Base-by-base conservation (phyloP, 352 stramenopile species). In the Halophytophthora polymorphica region DNA sequence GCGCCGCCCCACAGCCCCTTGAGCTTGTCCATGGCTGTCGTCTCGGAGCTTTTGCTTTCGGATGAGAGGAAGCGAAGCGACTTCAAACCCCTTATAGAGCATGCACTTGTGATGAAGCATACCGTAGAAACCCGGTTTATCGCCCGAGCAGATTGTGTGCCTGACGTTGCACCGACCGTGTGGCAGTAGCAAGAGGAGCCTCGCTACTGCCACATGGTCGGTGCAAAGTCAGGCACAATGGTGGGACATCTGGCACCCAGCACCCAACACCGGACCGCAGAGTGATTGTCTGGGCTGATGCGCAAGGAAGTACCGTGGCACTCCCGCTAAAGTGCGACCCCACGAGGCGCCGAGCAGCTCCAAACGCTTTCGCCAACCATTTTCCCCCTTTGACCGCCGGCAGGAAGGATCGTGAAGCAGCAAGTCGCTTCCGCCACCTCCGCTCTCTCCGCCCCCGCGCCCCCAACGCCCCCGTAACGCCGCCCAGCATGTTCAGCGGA, bases 401-500 rank as follows among this genome's bases (percentile, higher is more conserved):
- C 47, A 45, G 46, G 58, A 58, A 36, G 29, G 25, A 23, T n/a
- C 41, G 39, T 42, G 33, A 49, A 57, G 53, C 29, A 8, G 25
- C 25, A 31, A 31, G 25, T 8, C 25, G 25, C 25, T 31, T 31
- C 25, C 25, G 25, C 25, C 8, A 4, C 25, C 25, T 4, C 41
- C 3, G 4, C 6, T 21, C 14, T 21, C 22, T 10, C 21, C 22
- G 13, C 39, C 39, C 11, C n/a, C 39, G 21, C 31, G n/a, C 19
- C 23, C 25, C 36, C 19, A 41, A 56, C 29, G 14, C 46, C 33
- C 23, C 45, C 14, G 21, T 21, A 35, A 17, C 29, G 31, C 21
- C 2, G 28, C 2, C 25, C 29, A 77, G 37, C 35, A 90, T 90
- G 78, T 90, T 90, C 57, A 72, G 73, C 52, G 73, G 69, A 61